Conservation (phyloP, 2,329 filamentous ascomycete genomes). For the Akanthomyces uredinophilus region DNA sequence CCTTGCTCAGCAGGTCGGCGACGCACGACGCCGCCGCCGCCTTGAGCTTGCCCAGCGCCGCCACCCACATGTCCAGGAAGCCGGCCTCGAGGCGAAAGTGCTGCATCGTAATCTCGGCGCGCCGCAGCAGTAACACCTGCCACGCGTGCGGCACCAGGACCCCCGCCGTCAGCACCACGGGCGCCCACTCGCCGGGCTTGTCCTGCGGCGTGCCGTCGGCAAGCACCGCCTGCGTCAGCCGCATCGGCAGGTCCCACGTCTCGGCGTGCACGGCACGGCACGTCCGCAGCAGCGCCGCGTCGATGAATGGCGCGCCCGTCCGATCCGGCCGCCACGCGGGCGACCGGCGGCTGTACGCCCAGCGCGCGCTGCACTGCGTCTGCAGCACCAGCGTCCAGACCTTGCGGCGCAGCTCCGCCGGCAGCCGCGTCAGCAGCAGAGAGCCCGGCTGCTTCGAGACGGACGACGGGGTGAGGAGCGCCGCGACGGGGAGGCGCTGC, state of each 20-base stretch:
- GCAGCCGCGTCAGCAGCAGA: neutral
- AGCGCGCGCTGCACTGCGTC: constrained; percentile 6
- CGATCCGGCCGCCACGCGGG: constrained; percentile 11
- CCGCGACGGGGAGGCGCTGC: constrained; percentile 8
- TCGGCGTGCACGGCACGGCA: constrained; percentile 8
- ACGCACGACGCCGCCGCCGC: constrained; percentile 9
- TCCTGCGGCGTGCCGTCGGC: constrained; percentile 7
- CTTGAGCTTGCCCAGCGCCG: constrained; percentile 7
- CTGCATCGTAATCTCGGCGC: constrained; percentile 8
- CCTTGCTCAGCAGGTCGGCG: neutral
- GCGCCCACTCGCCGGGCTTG: constrained; percentile 10
- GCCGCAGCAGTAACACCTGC: constrained; percentile 10
- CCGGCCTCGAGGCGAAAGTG: constrained; percentile 7
- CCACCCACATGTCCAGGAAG: constrained; percentile 6
- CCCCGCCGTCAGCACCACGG: constrained; percentile 5
- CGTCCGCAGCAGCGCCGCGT: constrained; percentile 9
- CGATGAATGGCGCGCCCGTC: constrained; percentile 7
- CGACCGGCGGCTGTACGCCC: neutral
- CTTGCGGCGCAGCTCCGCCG: neutral
- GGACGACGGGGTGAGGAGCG: neutral
- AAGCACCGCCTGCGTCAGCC: constrained; percentile 1
- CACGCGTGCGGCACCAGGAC: constrained; percentile 13
- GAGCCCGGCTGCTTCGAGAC: neutral
- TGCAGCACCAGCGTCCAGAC: constrained; percentile 3
- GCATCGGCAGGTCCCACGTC: constrained; percentile 12